Conservation (phyloP, 176 grass and related monocot species). For the Carex scoparia region DNA sequence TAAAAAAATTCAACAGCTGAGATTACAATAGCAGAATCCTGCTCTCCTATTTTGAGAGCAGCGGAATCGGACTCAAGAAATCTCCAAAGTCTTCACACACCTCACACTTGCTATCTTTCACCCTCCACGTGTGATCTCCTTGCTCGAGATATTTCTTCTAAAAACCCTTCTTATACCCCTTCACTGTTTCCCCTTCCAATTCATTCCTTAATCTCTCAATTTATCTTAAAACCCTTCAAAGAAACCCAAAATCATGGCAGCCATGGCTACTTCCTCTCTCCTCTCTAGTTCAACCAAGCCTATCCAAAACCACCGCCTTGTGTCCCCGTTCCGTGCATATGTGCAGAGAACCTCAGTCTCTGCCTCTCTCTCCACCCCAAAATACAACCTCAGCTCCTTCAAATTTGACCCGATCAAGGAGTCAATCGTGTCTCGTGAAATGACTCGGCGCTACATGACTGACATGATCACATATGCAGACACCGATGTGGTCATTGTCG, state of each 20-base stretch:
- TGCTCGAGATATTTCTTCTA: constrained; percentile 40
- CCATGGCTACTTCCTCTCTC: constrained; percentile 49
- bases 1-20: too few species aligned
- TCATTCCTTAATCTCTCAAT: background rate
- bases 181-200: background rate
- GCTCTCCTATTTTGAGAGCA: too few species aligned
- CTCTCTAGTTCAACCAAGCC: constrained; percentile 26
- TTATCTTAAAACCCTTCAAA: background rate
- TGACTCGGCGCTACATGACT: constrained; percentile 92
- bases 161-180: constrained; percentile 32
- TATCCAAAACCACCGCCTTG: constrained; percentile 33
- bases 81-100: constrained; percentile 16
- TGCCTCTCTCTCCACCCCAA: constrained; percentile 38
- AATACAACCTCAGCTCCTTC: constrained; percentile 67
- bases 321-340: background rate
- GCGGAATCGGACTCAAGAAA: background rate
- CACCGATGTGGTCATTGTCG: constrained; percentile 85
- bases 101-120: background rate
- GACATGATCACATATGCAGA: constrained; percentile 96
- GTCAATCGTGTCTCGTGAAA: constrained; percentile 82
- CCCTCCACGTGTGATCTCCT: too few species aligned
- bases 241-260: constrained; percentile 23
- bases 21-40: too few species aligned
- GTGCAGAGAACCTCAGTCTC: constrained; percentile 15
- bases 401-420: constrained; percentile 79